Evolutionary conservation across 2,329 filamentous ascomycete species (phyloP), one percentile per base, ranked within the genome.

Genomic region (Venturiaceae sp.): DNA sequence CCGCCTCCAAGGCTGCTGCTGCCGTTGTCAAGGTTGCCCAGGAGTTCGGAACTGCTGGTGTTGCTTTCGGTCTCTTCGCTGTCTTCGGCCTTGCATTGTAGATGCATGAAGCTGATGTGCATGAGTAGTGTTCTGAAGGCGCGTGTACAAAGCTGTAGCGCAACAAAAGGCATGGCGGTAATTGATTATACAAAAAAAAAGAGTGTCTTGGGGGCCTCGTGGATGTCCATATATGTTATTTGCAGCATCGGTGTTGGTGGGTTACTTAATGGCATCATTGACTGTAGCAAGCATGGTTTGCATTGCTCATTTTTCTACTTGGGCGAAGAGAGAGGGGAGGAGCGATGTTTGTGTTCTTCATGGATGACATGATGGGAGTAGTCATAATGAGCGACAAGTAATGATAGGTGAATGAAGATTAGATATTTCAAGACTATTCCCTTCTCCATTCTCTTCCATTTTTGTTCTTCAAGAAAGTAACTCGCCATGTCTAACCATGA

Each of bases 61-160:
- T 84, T 58, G 78, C 76, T 53, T 77, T 77, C 60, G 78, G 78
- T 65, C 70, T 84, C 62, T 71, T 82, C 59, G 76, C 79, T 55
- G 70, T 81, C 58, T 81, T 85, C 66, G 81, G 81, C 62, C 68
- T 84, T 62, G 73, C 82, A 62, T 70, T 86, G 69, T 86, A 81
- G 68, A 62, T 52, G 60, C n/a, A 50, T 23, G 8, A 39, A 3
- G 23, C 23, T 19, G 13, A n/a, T n/a, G 44, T 61, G 19, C 30
- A 21, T 16, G 26, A n/a, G n/a, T n/a, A n/a, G n/a, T n/a, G n/a
- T n/a, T n/a, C n/a, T n/a, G n/a, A n/a, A n/a, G n/a, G n/a, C n/a
- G 26, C 44, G 16, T 50, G 44, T 50, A 50, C 23, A n/a, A 50
- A 50, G 13, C 14, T 50, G 44, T 23, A 5, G 2, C 23, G 14